Percentiles rank a stretch among this genome's conserved stretches.
These are phyloP conservation scores for Agrostemma githago DNA, from an alignment of 148 eudicot species.

Conservation along the genomic window DNA sequence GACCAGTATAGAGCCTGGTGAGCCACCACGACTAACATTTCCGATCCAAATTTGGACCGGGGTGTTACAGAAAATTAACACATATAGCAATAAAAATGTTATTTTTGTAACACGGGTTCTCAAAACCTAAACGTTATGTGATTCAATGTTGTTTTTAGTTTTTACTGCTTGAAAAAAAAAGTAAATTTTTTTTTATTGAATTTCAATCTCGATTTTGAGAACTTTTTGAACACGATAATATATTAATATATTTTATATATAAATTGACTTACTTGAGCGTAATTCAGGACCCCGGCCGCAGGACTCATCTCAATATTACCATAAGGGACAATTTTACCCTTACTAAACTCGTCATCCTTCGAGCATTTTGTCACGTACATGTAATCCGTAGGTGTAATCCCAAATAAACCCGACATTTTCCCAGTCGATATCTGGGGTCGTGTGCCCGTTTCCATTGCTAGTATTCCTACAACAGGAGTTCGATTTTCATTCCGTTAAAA, in stretches of 20 bases:
- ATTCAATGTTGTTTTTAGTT: too few relatives aligned
- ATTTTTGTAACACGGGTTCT: too few relatives aligned
- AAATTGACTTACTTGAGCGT: conserved; percentile 31
- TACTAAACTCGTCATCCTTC: conserved; percentile 16
- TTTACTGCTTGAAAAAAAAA: too few relatives aligned
- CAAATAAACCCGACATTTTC: conserved; percentile 29
- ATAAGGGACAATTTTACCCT: conserved; percentile 32
- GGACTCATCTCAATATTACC: conserved; percentile 37
- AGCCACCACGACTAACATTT: too few relatives aligned
- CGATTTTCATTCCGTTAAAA: too few relatives aligned
- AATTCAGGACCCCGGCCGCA: conserved; percentile 36
- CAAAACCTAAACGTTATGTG: too few relatives aligned
- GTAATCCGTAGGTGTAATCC: conserved; percentile 30
- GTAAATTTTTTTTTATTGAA: too few relatives aligned
- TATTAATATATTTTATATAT: neutral
- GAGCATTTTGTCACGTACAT: conserved; percentile 37
- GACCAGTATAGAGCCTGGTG: too few relatives aligned
- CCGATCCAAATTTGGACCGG: too few relatives aligned
- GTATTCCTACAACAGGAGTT: neutral
- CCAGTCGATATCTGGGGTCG: conserved; percentile 26
- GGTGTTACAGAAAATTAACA: too few relatives aligned
- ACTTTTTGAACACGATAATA: neutral
- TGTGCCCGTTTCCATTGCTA: conserved; percentile 8
- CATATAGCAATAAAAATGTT: too few relatives aligned
- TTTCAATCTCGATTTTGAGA: too few relatives aligned